Conservation (phyloP, 2,329 filamentous ascomycete genomes). For the Coniosporium tulheliwenetii region DNA sequence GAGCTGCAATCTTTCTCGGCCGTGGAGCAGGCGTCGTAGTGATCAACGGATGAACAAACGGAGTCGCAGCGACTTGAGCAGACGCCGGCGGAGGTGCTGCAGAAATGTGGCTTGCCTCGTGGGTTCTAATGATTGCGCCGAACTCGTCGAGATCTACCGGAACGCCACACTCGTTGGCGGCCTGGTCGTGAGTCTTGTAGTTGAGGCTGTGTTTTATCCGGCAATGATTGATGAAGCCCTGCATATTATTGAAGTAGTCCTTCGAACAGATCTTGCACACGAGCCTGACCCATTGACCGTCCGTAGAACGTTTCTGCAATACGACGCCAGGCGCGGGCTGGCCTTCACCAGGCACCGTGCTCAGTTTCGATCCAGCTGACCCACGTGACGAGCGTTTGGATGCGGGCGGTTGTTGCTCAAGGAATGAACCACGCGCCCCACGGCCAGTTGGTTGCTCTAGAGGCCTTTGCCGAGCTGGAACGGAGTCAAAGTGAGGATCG, state of each 20-base stretch:
- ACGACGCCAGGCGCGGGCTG: slow-evolving; percentile 34
- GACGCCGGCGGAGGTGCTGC: background rate
- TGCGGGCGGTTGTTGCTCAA: too few species aligned
- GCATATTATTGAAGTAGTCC: slow-evolving; percentile 88
- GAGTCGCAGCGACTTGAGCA: background rate
- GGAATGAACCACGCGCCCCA: background rate
- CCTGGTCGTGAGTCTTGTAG: slow-evolving; percentile 92
- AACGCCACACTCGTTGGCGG: slow-evolving; percentile 74
- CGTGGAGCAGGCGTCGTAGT: slow-evolving; percentile 2
- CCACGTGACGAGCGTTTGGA: slow-evolving; percentile 39
- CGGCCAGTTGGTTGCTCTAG: background rate
- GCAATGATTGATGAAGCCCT: slow-evolving; percentile 99
- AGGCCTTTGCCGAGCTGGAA: slow-evolving; percentile 12
- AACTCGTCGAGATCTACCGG: slow-evolving; percentile 55
- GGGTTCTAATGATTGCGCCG: slow-evolving; percentile 5
- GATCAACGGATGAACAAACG: slow-evolving; percentile 15
- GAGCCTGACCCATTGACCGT: slow-evolving; percentile 76
- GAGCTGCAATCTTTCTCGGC: background rate
- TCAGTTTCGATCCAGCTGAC: slow-evolving; percentile 29
- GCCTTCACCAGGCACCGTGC: slow-evolving; percentile 34
- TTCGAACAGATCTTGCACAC: slow-evolving; percentile 46
- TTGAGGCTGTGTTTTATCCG: slow-evolving; percentile 87
- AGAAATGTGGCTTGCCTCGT: background rate
- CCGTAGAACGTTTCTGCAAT: slow-evolving; percentile 57
- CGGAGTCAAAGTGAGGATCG: slow-evolving; percentile 64